These are phyloP conservation scores for Aspergillus fijiensis DNA, from an alignment of 2,329 filamentous ascomycete species.

Conservation along the genomic window DNA sequence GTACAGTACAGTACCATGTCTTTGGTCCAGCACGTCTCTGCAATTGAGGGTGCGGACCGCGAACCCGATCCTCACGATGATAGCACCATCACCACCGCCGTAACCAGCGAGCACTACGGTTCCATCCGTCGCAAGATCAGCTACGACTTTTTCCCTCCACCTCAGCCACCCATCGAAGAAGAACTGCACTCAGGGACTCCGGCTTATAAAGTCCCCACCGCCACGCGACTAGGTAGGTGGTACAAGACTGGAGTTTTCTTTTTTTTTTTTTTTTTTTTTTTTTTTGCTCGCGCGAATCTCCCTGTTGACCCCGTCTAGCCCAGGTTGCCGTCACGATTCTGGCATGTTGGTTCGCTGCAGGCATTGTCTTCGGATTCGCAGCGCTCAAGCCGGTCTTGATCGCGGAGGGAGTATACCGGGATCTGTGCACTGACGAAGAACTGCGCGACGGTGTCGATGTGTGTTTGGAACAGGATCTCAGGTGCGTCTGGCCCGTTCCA, in stretches of 20 bases:
- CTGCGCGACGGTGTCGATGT: constrained; percentile 46
- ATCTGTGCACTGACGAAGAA: constrained; percentile 60
- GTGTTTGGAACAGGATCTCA: constrained; percentile 60
- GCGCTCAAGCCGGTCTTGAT: constrained; percentile 80
- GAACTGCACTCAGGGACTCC: constrained; percentile 42
- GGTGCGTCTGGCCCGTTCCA: constrained; percentile 31
- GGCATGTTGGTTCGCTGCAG: constrained; percentile 75
- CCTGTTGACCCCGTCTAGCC: constrained; percentile 29
- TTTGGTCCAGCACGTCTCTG: constrained; percentile 53
- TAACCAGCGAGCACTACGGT: constrained; percentile 7
- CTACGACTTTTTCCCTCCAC: constrained; percentile 47
- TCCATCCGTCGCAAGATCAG: constrained; percentile 29
- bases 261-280: too few relatives aligned
- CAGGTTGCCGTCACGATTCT: constrained; percentile 66
- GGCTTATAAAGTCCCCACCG: constrained; percentile 50
- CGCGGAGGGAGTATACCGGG: constrained; percentile 67
- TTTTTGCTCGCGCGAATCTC: neutral
- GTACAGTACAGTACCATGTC: constrained; percentile 42
- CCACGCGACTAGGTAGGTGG: constrained; percentile 33
- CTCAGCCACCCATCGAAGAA: constrained; percentile 38
- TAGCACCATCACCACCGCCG: constrained; percentile 13
- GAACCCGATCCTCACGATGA: constrained; percentile 30
- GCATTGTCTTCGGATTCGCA: constrained; percentile 80
- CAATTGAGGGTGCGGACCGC: constrained; percentile 51
- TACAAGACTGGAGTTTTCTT: neutral